Evolutionary conservation across 805 yeast genomes (phyloP), one percentile per base, ranked within the genome.

Genomic region (Blastobotrys muscicola): DNA sequence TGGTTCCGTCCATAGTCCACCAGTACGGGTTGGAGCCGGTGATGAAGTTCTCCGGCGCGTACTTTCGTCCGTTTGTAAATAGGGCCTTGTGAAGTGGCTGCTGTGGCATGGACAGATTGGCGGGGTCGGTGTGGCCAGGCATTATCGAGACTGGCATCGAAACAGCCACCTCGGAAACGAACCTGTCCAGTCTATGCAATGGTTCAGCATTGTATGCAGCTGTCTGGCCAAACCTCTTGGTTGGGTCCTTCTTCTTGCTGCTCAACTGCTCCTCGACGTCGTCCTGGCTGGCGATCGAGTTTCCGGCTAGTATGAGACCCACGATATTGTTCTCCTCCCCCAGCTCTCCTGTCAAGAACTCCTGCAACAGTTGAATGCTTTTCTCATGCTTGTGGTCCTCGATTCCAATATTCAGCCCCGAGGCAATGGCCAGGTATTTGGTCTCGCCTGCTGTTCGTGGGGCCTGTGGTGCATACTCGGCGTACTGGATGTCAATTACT

Each of bases 111-210:
- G 89, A 75, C 12, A 73, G 65, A 48, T 84, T 94, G n/a, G 85
- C 78, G 0, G 97, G 95, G 59, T 92, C 98, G 3, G 70, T 63
- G 6, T 67, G 72, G 3, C 98, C 97, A 0, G 98, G 95, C 78
- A 92, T 71, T 2, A 92, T 54, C 36, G 81, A 74, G 5, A 89
- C 78, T 0, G 94, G 82, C 12, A 86, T 62, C 1, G 82, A 68
- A 6, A 69, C 60, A 2, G 80, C 63, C 1, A 85, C 47, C 10
- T 80, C 80, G 1, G 68, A 58, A 3, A 90, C 51, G 52, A 80
- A 76, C 8, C 58, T 52, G 51, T 85, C 90, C 16, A 90, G 58
- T 51, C 39, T 32, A 29, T 33, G 13, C 49, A 50, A 14, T 3
- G 42, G 52, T 8, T 37, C 61, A 11, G 64, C 59, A 35, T 59